phyloP scores from a whole-genome alignment of 2,329 filamentous ascomycete genomes.

The Ophiostoma ulmi region DNA sequence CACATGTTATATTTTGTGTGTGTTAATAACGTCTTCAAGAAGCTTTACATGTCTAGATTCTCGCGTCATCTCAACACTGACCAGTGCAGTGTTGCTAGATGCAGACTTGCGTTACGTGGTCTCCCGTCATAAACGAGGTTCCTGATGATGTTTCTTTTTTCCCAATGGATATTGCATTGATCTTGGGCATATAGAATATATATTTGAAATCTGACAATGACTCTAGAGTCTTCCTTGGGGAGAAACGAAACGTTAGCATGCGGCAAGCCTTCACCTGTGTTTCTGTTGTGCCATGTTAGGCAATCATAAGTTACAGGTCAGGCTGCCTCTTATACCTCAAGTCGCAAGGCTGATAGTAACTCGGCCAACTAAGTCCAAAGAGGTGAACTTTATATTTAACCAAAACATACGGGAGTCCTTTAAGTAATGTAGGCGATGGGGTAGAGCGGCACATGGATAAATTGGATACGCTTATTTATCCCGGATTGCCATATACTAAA shows the following conservation, averaged over 20 bases:
- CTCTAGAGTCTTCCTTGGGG: neutral
- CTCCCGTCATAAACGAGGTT: slow-evolving; percentile 1
- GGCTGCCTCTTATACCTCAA: neutral
- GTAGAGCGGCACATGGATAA: neutral
- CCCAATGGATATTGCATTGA: neutral
- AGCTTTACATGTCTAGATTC: neutral
- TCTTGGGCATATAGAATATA: neutral
- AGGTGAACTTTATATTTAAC: neutral
- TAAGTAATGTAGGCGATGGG: neutral
- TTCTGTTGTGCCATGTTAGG: neutral
- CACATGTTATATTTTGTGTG: neutral
- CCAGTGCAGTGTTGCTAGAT: neutral
- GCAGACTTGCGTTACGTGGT: neutral
- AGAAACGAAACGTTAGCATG: neutral
- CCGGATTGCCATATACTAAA: neutral
- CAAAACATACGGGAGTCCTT: neutral
- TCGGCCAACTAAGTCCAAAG: neutral
- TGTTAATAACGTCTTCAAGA: too few species aligned
- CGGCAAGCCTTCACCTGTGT: neutral
- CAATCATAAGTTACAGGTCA: neutral
- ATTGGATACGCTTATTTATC: neutral
- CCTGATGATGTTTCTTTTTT: neutral
- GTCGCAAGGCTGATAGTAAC: neutral
- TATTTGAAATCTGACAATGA: neutral
- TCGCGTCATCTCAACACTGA: neutral